Conservation (phyloP, 257 asterid species). For the Salvia splendens region DNA sequence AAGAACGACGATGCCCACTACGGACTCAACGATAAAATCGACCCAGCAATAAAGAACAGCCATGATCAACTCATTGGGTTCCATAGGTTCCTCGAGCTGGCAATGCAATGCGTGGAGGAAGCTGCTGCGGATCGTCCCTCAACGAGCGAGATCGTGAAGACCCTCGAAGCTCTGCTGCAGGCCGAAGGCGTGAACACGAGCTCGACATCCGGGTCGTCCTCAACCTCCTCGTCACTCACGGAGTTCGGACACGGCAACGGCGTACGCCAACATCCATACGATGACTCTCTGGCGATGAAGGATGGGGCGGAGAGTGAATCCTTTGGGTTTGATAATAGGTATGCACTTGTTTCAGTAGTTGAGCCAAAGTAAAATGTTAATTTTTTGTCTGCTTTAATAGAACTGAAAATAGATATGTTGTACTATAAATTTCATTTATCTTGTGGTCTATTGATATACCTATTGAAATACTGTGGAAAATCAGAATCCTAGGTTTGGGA, state of each 20-base stretch:
- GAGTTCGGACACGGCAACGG: constrained; percentile 58
- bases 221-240: constrained; percentile 73
- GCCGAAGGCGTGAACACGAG: constrained; percentile 62
- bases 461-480: constrained; percentile 9
- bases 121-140: constrained; percentile 85
- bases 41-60: constrained; percentile 55
- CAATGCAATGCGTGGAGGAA: constrained; percentile 92
- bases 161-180: constrained; percentile 64
- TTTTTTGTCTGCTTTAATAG: constrained; percentile 3
- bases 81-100: constrained; percentile 65
- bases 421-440: constrained; percentile 17
- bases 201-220: constrained; percentile 69
- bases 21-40: constrained; percentile 60
- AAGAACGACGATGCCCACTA: constrained; percentile 53
- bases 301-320: constrained; percentile 43
- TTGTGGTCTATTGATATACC: neutral
- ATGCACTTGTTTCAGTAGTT: constrained; percentile 48
- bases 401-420: constrained; percentile 15
- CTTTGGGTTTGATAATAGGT: constrained; percentile 59
- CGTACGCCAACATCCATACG: constrained; percentile 48
- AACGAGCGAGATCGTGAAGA: constrained; percentile 77
- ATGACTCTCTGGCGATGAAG: constrained; percentile 32
- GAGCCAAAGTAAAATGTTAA: constrained; percentile 50
- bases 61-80: constrained; percentile 55
- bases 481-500: constrained; percentile 4